phyloP scores from a whole-genome alignment of 305 asterid genomes.

The Fraxinus sp. region DNA sequence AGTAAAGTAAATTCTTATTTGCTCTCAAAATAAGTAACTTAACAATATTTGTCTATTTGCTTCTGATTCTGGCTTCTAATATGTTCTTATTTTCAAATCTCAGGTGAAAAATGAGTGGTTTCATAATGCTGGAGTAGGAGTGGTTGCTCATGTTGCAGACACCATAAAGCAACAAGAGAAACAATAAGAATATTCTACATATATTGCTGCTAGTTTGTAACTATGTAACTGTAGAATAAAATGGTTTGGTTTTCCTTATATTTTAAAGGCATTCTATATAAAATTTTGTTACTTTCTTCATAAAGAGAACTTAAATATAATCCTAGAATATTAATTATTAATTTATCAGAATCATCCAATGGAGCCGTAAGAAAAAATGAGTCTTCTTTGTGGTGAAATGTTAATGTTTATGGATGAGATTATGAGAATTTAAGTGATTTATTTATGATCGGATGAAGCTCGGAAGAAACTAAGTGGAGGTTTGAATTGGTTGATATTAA shows the following conservation, averaged over 20 bases:
- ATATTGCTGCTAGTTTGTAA: slow-evolving; percentile 40
- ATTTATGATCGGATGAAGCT: not conserved
- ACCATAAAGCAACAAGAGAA: slow-evolving; percentile 67
- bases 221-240: not conserved
- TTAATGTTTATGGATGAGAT: not conserved
- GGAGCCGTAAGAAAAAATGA: not conserved
- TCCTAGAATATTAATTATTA: not conserved
- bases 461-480: slow-evolving; percentile 1
- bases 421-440: not conserved
- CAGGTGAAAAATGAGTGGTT: slow-evolving; percentile 84
- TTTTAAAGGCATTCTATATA: not conserved
- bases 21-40: not conserved
- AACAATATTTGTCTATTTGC: not conserved
- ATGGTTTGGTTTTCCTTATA: not conserved
- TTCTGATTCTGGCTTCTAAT: not conserved
- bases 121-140: slow-evolving; percentile 82
- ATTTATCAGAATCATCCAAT: not conserved
- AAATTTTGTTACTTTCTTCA: not conserved
- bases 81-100: not conserved
- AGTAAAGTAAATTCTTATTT: not conserved
- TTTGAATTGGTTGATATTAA: not conserved
- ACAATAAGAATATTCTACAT: slow-evolving; percentile 40
- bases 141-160: slow-evolving; percentile 84
- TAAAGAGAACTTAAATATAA: not conserved
- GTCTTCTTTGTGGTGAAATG: not conserved